Base-by-base conservation (phyloP, 257 asterid species). In the Fraxinus anomala region DNA sequence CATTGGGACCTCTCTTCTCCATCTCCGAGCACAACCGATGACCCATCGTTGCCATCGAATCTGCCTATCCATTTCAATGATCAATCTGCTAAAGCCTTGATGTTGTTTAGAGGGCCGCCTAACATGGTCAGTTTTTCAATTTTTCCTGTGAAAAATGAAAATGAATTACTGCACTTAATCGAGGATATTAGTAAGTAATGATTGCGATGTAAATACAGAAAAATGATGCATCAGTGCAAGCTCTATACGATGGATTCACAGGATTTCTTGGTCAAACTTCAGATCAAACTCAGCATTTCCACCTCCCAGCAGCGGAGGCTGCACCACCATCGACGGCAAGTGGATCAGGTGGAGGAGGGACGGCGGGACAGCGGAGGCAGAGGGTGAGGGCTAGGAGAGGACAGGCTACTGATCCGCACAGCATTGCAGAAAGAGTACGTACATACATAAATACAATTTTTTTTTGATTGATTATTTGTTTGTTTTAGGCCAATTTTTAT, bases 381-480 rank as follows among this genome's bases (percentile, higher is more conserved):
- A 86, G 97, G 80, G 96, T 90, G 71, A 88, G 99, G 89, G 99
- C 99, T 30, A 90, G 97, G 56, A 89, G 99, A 87, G 99, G 99
- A 74, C 99, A 94, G 86, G 99, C 99, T 5, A 94, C 99, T 44
- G 99, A 94, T 81, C 99, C 99, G 34, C 99, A 94, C 85, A 94
- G 99, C 86, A 92, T 94, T 34, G 98, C 99, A 36, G 99, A 94
- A 83, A 84, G 99, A 83, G 99, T 94, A 80, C 68, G 94, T 84
- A 56, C 30, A 16, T 59, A 56, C 33, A 16, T 26, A 7, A 1
- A 44, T 19, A 13, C 26, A 17, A 30, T 63, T 51, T 30, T 21
- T 10, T 23, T 21, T 11, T 72, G 4, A 3, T 40, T 21, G 26
- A 21, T 23, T 61, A 6, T 31, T n/a, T 59, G 9, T 65, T 56